Base-by-base conservation (phyloP, 148 eudicot genomes). In the Diospyros kaki region DNA sequence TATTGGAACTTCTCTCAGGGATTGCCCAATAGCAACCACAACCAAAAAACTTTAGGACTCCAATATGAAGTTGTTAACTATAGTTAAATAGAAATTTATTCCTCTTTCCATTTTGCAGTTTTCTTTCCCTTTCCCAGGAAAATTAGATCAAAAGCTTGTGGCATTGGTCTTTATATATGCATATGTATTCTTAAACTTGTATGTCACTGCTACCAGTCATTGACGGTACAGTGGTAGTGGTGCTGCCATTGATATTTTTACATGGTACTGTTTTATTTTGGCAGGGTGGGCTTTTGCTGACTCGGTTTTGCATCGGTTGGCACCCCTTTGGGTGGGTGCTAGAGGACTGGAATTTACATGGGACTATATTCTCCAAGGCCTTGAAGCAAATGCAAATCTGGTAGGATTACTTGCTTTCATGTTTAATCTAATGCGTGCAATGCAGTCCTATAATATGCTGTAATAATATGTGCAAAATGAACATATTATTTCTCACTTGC, bases 241-340 rank as follows among this genome's bases (percentile, higher is more conserved):
- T 28, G 28, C 28, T 28, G 28, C 28, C 28, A 28, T 28, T 28
- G 28, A 28, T 28, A 28, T 28, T 28, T 28, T 28, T 28, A 28
- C 28, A 28, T 28, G 28, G 28, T 28, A 40, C 43, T 73, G 9
- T n/a, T 78, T 78, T 52, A n/a, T 46, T 58, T 82, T 68, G 78
- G 77, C 87, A 95, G 98, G 98, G 38, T 95, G 98, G 98, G 98
- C 98, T 64, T 95, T 95, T 84, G 98, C 98, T 43, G 94, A 92
- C 84, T 80, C 98, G 76, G 94, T 95, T 83, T 77, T 95, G 71
- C 98, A 95, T 80, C 87, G 97, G 71, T 81, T 95, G 84, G 92
- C 90, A 60, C 98, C 98, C 56, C 98, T 95, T 77, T 95, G 98
- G 98, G 88, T 92, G 64, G 98, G 96, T 69, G 98, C 98, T 66